These are phyloP conservation scores for Nephromyces sp. DNA, from an alignment of 169 alveolate genomes.

Conservation along the genomic window DNA sequence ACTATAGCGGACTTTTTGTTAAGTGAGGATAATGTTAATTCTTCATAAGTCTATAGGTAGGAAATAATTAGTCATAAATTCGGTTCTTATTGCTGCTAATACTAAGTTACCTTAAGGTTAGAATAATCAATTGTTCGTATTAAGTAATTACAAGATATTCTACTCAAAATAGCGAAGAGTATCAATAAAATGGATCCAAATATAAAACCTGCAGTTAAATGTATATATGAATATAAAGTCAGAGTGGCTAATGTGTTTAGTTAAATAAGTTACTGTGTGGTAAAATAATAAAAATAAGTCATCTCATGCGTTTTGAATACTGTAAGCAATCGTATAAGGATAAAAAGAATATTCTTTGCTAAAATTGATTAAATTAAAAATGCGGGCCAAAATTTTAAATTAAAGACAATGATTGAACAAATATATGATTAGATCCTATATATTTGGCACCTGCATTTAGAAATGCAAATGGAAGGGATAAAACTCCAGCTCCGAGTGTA, in stretches of 20 bases:
- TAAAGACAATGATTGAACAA: no score
- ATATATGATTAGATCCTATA: no score
- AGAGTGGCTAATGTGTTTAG: no score
- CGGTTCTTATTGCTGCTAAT: not conserved
- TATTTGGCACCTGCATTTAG: slow-evolving; percentile 6
- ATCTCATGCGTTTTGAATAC: no score
- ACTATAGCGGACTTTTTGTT: not conserved
- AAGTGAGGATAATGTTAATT: not conserved
- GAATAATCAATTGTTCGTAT: not conserved
- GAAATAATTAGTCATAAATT: no score
- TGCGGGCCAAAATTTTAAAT: no score
- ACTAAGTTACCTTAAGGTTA: not conserved
- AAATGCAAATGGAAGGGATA: slow-evolving; percentile 11
- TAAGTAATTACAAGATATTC: not conserved
- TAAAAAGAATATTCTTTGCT: no score
- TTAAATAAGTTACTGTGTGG: no score
- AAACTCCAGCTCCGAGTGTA: slow-evolving; percentile 13
- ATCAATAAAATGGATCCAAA: not conserved
- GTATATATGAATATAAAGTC: no score
- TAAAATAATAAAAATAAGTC: no score
- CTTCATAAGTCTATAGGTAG: not conserved
- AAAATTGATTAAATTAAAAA: no score
- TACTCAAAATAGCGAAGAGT: slow-evolving; percentile 1
- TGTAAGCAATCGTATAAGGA: no score
- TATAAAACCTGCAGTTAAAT: not conserved